Conservation (phyloP, 148 eudicot species). For the Diospyros kaki region DNA sequence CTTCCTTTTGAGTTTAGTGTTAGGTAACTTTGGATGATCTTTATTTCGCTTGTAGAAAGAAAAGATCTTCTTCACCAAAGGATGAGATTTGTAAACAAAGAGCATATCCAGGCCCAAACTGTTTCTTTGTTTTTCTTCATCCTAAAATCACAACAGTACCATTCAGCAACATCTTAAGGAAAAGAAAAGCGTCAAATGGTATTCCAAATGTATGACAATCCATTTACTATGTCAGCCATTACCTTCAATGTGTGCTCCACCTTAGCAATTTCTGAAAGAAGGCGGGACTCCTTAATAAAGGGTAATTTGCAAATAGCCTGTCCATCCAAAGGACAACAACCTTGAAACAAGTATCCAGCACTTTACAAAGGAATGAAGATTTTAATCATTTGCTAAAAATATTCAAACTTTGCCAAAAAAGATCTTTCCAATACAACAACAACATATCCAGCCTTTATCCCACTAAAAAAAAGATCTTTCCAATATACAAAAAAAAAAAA, state of each 20-base stretch:
- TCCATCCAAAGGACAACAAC: not conserved
- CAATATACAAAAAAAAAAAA: not conserved
- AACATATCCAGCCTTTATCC: too few relatives aligned
- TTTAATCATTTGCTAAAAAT: not conserved
- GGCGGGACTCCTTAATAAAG: slow-evolving; percentile 31
- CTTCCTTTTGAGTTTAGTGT: slow-evolving; percentile 17
- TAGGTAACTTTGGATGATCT: slow-evolving; percentile 12
- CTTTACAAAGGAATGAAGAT: not conserved
- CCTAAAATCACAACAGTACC: slow-evolving; percentile 25
- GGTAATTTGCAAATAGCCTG: slow-evolving; percentile 37
- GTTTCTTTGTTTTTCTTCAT: slow-evolving; percentile 87
- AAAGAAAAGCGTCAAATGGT: not conserved
- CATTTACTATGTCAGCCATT: not conserved
- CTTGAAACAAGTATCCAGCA: not conserved
- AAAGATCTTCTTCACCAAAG: slow-evolving; percentile 73
- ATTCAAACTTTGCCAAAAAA: not conserved
- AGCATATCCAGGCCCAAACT: slow-evolving; percentile 75
- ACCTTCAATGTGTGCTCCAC: slow-evolving; percentile 41
- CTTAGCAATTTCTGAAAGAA: slow-evolving; percentile 30
- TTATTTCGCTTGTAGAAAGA: slow-evolving; percentile 35
- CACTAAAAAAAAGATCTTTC: too few relatives aligned
- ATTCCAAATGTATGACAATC: not conserved
- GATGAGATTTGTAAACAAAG: slow-evolving; percentile 72
- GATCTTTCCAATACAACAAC: not conserved
- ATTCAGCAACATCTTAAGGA: not conserved